Percentiles rank a stretch among this genome's conserved stretches.
Evolutionary conservation across 495 filamentous ascomycete genomes (phyloP).

Genomic region (Hypoxylon perforatum): DNA sequence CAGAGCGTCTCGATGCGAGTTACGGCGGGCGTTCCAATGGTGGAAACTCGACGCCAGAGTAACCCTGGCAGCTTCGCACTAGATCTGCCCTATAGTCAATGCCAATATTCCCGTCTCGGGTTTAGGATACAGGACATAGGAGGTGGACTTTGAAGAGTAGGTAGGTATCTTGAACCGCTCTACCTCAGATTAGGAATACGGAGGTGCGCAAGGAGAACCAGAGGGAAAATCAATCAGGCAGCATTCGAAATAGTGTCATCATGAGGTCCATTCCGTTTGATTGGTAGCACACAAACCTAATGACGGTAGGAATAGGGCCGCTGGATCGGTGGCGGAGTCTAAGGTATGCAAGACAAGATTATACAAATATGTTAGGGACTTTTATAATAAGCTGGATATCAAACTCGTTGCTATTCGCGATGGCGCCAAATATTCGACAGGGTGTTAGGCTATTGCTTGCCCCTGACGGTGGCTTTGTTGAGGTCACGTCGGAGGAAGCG

Average conservation of each 20-base stretch:
- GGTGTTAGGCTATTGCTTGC: constrained; percentile 15
- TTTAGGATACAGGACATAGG: neutral
- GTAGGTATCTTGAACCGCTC: neutral
- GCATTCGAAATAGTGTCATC: neutral
- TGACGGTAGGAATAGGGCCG: neutral
- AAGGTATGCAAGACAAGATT: constrained; percentile 10
- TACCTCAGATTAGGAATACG: neutral
- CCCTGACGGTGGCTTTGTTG: constrained; percentile 38
- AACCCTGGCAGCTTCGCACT: neutral
- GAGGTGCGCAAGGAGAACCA: neutral
- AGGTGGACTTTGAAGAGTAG: neutral
- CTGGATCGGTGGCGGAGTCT: neutral
- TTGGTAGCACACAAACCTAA: neutral
- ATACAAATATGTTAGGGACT: constrained; percentile 3
- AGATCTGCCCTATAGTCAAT: neutral
- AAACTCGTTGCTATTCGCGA: constrained; percentile 6
- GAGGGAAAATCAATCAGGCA: constrained; percentile 2
- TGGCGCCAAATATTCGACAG: neutral
- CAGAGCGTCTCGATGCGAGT: neutral
- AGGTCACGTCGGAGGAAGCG: constrained; percentile 43
- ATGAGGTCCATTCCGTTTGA: neutral
- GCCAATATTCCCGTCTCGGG: neutral
- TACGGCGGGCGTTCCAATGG: neutral
- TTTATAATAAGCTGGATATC: neutral
- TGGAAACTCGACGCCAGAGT: neutral